phyloP scores from a whole-genome alignment of 2,329 filamentous ascomycete genomes.

The Geoglossum cookeanum region DNA sequence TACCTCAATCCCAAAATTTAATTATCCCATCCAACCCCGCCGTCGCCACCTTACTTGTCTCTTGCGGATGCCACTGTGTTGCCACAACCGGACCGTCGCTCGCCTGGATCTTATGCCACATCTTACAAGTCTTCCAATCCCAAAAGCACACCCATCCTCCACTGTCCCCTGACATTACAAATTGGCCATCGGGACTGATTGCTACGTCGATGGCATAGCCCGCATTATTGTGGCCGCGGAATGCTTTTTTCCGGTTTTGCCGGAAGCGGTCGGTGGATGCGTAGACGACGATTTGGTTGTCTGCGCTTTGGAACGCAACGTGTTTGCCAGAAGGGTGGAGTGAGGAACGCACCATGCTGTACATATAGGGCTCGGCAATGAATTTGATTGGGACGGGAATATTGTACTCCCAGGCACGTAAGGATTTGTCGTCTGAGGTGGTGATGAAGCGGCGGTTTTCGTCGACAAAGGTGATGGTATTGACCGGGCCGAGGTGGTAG shows the following conservation, averaged over 20 bases:
- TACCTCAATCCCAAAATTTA: constrained; percentile 69
- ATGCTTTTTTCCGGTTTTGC: constrained; percentile 93
- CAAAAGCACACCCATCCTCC: constrained; percentile 87
- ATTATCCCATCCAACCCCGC: constrained; percentile 79
- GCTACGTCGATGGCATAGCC: constrained; percentile 83
- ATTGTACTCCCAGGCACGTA: constrained; percentile 95
- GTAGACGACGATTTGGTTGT: constrained; percentile 96
- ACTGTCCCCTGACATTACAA: constrained; percentile 70
- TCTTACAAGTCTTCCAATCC: constrained; percentile 99
- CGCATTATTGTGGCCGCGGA: constrained; percentile 87
- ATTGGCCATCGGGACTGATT: constrained; percentile 80
- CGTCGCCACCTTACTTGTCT: constrained; percentile 83
- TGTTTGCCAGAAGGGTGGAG: constrained; percentile 83
- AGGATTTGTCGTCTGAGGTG: constrained; percentile 88
- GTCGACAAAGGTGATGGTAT: constrained; percentile 93
- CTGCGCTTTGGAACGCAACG: constrained; percentile 77
- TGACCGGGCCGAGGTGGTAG: constrained; percentile 92
- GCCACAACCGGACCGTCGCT: constrained; percentile 68
- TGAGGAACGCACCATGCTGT: constrained; percentile 72
- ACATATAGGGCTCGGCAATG: constrained; percentile 96
- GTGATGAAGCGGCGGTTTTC: constrained; percentile 91
- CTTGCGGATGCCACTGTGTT: constrained; percentile 91
- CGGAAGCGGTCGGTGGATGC: constrained; percentile 88
- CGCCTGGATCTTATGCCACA: constrained; percentile 91
- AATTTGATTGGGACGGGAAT: constrained; percentile 98